Conservation (phyloP, 495 filamentous ascomycete species). For the Hyaloscypha bicolor region DNA sequence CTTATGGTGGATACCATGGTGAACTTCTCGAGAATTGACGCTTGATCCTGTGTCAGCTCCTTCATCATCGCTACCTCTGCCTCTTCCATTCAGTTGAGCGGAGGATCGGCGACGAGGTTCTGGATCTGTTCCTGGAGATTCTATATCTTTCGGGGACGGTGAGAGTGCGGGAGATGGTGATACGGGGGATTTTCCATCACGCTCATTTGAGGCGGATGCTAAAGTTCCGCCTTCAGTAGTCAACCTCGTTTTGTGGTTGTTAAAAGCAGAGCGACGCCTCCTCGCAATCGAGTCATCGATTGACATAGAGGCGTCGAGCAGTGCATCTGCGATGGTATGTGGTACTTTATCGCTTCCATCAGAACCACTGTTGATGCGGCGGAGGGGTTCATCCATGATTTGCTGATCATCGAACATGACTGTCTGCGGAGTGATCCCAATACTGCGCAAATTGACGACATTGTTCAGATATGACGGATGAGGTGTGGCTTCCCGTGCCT, state of each 20-base stretch:
- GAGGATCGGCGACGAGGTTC: conserved; percentile 17
- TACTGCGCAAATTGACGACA: conserved; percentile 68
- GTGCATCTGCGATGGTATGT: conserved; percentile 84
- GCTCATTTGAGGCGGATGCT: background rate
- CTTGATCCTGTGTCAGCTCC: conserved; percentile 37
- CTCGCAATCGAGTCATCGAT: conserved; percentile 70
- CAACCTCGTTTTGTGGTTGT: conserved; percentile 51
- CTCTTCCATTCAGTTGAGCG: conserved; percentile 32
- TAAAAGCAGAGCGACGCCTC: conserved; percentile 56
- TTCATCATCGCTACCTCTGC: conserved; percentile 36
- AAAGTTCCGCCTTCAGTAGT: conserved; percentile 30
- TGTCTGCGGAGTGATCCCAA: conserved; percentile 79
- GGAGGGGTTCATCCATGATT: conserved; percentile 45
- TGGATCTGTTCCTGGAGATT: conserved; percentile 21
- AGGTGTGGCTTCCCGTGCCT: conserved; percentile 53
- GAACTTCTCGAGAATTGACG: conserved; percentile 28
- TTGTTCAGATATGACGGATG: conserved; percentile 56
- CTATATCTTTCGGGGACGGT: conserved; percentile 17
- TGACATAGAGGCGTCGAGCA: conserved; percentile 89
- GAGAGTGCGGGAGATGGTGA: conserved; percentile 25
- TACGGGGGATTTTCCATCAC: conserved; percentile 31
- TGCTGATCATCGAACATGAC: conserved; percentile 85
- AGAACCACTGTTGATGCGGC: conserved; percentile 22
- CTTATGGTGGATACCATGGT: conserved; percentile 51
- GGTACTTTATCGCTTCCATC: conserved; percentile 46